phyloP scores from a whole-genome alignment of 306 rosid species.

The Cercis canadensis region DNA sequence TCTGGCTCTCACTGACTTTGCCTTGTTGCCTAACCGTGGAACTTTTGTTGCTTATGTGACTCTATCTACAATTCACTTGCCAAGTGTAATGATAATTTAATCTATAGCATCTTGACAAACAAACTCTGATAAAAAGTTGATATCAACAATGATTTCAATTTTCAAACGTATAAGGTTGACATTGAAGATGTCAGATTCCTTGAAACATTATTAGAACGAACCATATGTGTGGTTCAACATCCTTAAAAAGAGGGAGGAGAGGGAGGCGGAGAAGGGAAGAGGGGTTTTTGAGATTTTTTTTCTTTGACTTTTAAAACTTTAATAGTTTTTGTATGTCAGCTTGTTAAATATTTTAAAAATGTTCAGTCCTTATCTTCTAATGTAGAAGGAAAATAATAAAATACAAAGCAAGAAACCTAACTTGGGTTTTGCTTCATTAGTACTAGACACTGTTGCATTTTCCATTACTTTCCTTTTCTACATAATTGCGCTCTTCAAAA shows the following conservation, averaged over 20 bases:
- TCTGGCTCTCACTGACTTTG: conserved; percentile 19
- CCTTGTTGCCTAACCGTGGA: conserved; percentile 3
- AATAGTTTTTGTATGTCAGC: no score
- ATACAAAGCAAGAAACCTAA: conserved; percentile 11
- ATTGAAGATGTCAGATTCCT: no score
- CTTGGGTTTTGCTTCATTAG: conserved; percentile 8
- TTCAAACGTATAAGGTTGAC: no score
- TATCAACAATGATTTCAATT: no score
- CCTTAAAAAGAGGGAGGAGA: no score
- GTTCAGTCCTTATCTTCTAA: not conserved
- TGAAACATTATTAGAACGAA: no score
- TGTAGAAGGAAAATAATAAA: conserved; percentile 8
- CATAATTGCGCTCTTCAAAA: not conserved
- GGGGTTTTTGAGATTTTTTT: no score
- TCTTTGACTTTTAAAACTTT: no score
- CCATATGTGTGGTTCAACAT: no score
- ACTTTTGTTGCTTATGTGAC: conserved; percentile 15
- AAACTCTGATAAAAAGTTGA: no score
- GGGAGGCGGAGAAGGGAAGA: no score
- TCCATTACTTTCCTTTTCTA: conserved; percentile 3
- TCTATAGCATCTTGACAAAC: not conserved
- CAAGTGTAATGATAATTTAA: conserved; percentile 8
- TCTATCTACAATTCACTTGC: not conserved
- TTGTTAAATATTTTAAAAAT: no score
- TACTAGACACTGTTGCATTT: not conserved